phyloP scores from a whole-genome alignment of 1,139 yeast genomes.

The Torulaspora pretoriensis region DNA sequence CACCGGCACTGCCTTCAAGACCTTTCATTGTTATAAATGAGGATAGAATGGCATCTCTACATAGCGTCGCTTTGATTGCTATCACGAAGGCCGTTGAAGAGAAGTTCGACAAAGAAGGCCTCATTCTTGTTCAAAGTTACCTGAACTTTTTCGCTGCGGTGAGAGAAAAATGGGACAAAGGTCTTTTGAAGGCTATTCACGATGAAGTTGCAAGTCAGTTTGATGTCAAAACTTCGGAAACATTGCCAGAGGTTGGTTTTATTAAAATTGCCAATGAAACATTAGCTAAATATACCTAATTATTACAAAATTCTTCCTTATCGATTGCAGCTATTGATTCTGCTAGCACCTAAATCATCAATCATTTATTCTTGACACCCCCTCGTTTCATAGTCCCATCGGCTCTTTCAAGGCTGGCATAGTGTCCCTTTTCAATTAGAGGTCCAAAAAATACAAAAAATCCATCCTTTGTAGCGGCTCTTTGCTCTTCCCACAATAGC shows the following conservation, averaged over 20 bases:
- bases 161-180: conserved; percentile 28
- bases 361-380: conserved; percentile 29
- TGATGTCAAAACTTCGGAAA: conserved; percentile 8
- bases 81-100: conserved; percentile 14
- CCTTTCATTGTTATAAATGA: conserved; percentile 27
- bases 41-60: conserved; percentile 33
- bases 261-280: conserved; percentile 28
- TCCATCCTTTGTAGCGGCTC: conserved; percentile 90
- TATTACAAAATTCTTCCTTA: neutral
- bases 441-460: conserved; percentile 97
- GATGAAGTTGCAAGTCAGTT: conserved; percentile 16
- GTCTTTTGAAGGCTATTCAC: conserved; percentile 20
- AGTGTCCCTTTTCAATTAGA: conserved; percentile 62
- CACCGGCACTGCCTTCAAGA: conserved; percentile 32
- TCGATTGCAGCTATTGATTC: neutral
- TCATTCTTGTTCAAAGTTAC: conserved; percentile 26
- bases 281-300: conserved; percentile 13
- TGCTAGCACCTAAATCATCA: neutral
- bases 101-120: conserved; percentile 10
- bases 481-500: conserved; percentile 86
- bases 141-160: conserved; percentile 29
- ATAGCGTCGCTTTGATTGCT: conserved; percentile 27
- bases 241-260: conserved; percentile 28
- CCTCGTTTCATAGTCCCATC: conserved; percentile 41
- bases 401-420: conserved; percentile 41